Base-by-base conservation (phyloP, 805 yeast species). In the Maudiozyma turicensis region DNA sequence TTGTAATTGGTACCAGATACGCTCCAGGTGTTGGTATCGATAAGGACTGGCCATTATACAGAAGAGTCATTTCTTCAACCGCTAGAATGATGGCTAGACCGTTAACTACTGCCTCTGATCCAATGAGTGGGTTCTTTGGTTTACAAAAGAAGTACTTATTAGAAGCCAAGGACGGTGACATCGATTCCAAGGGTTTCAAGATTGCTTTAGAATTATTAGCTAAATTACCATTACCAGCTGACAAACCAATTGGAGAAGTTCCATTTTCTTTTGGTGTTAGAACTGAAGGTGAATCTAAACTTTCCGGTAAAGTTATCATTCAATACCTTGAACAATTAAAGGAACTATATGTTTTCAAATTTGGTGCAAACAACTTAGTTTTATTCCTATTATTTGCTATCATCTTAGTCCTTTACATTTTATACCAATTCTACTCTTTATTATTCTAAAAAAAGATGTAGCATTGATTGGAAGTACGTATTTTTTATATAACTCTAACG, bases 21-120 rank as follows among this genome's bases (percentile, higher is more conserved):
- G 78, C 78, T n/a, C 75, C 74, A 39, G 78, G 78, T 53, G 78
- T 74, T 43, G 77, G 76, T 51, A 74, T 74, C 48, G 79, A 74
- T 55, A 73, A 74, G 58, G 76, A 74, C 55, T 74, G 79, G 79
- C 78, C 78, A 34, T 55, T 74, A 48, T 70, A 72, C 63, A 69
- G 79, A 53, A 71, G 78, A 56, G 70, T 74, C 35, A 73, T 75
- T 48, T 70, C 75, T 35, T 65, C 73, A 3, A 75, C 77, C 49
- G 79, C 79, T 11, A 69, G 79, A 55, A 58, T 69, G 57, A 57
- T 74, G 58, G 78, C 78, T 13, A 70, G 67, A 54, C 79, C 79
- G 28, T 64, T 74, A 52, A 74, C 79, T 20, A 58, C 70, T n/a
- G 78, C 76, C 13, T 70, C 75, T 46, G 79, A 74, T 56, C 79